A percentile compares a stretch with the other conserved stretches of the same genome.
Evolutionary conservation across 495 filamentous ascomycete genomes (phyloP).

Genomic region (Neurospora sp.): DNA sequence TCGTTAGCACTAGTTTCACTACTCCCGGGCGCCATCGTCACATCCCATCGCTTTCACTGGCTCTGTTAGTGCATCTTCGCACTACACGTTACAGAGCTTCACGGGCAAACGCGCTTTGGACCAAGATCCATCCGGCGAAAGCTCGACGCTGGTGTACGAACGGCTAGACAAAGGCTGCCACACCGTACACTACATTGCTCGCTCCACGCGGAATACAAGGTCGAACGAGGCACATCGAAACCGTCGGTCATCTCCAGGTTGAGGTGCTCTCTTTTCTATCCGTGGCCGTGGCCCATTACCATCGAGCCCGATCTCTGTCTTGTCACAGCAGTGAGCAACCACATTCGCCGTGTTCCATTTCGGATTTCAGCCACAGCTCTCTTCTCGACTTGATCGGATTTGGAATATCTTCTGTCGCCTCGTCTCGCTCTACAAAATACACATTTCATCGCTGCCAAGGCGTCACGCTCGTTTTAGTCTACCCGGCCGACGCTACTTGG

Average conservation of each 20-base stretch:
- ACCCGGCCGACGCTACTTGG: background rate
- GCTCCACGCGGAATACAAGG: background rate
- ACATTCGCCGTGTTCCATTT: background rate
- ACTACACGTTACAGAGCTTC: background rate
- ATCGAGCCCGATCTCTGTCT: background rate
- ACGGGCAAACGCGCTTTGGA: background rate
- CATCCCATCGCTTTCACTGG: background rate
- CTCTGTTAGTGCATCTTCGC: background rate
- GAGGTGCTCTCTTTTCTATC: background rate
- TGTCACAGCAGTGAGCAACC: background rate
- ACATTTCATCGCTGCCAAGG: conserved; percentile 1
- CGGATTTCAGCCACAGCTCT: background rate
- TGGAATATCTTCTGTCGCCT: background rate
- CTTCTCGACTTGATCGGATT: background rate
- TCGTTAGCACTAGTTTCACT: background rate
- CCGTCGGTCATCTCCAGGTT: background rate
- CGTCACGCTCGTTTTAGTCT: conserved; percentile 15
- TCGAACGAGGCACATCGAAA: background rate
- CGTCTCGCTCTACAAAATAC: background rate
- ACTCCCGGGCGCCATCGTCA: background rate
- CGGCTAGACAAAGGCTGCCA: background rate
- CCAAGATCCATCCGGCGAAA: background rate
- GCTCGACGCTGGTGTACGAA: background rate
- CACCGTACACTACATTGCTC: background rate
- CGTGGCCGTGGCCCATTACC: background rate